These are phyloP conservation scores for Cyathus striatus DNA, from an alignment of 768 basidiomycete species.

Conservation along the genomic window DNA sequence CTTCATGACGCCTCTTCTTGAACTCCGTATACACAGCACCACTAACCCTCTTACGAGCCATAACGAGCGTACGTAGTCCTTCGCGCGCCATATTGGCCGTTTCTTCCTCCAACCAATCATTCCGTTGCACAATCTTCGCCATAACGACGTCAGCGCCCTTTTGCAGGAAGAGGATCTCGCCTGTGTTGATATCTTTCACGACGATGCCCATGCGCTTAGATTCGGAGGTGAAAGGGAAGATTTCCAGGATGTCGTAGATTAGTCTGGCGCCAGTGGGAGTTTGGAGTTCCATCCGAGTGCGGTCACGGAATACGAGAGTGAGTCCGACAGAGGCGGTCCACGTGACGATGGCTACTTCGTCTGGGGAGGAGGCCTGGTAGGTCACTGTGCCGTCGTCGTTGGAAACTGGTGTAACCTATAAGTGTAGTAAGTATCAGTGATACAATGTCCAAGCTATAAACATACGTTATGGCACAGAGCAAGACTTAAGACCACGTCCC, in stretches of 20 bases:
- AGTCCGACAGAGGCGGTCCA: slow-evolving; percentile 97
- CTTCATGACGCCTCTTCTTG: slow-evolving; percentile 64
- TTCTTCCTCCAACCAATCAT: slow-evolving; percentile 99
- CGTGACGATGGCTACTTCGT: slow-evolving; percentile 97
- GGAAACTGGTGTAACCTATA: slow-evolving; percentile 87
- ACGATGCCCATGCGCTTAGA: slow-evolving; percentile 99
- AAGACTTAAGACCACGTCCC: slow-evolving; percentile 88
- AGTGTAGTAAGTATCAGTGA: neutral
- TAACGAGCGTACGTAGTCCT: slow-evolving; percentile 89
- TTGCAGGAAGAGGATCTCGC: slow-evolving; percentile 86
- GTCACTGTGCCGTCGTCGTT: slow-evolving; percentile 95
- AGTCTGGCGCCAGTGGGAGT: slow-evolving; percentile 61
- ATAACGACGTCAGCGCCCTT: slow-evolving; percentile 99
- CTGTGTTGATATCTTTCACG: slow-evolving; percentile 70
- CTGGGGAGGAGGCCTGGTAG: slow-evolving; percentile 97
- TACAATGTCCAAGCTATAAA: slow-evolving; percentile 7
- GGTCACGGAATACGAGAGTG: slow-evolving; percentile 83
- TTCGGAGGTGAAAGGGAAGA: slow-evolving; percentile 98
- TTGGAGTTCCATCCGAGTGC: slow-evolving; percentile 82
- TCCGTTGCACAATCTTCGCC: slow-evolving; percentile 89
- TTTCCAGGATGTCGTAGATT: slow-evolving; percentile 81
- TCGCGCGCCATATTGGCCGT: slow-evolving; percentile 98
- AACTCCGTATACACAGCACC: slow-evolving; percentile 70
- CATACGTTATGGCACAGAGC: slow-evolving; percentile 94
- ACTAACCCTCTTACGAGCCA: slow-evolving; percentile 76